A percentile compares a stretch with the other conserved stretches of the same genome.
Conservation (phyloP, 2,329 filamentous ascomycete species). For the Aspergillus viridinutans region DNA sequence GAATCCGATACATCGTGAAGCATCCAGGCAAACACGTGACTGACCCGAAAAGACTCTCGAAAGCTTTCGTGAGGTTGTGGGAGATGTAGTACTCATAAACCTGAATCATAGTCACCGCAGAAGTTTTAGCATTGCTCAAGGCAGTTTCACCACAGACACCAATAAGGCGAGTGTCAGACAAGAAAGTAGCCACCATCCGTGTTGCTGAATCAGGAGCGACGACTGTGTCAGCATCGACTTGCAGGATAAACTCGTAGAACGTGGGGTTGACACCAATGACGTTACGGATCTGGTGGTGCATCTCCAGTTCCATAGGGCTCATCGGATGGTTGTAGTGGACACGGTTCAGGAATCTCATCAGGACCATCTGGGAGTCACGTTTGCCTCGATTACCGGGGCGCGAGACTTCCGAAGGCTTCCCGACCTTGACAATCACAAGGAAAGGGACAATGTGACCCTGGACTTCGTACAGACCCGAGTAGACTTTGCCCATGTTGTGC, state of each 20-base stretch:
- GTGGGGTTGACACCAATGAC: constrained; percentile 98
- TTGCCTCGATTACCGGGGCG: constrained; percentile 93
- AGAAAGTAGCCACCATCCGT: constrained; percentile 85
- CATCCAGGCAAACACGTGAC: constrained; percentile 97
- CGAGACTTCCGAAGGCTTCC: constrained; percentile 71
- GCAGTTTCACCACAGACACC: constrained; percentile 93
- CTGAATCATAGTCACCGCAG: constrained; percentile 97
- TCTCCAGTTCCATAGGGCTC: constrained; percentile 94
- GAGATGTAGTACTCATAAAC: constrained; percentile 99
- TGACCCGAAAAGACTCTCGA: constrained; percentile 93
- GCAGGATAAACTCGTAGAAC: constrained; percentile 94
- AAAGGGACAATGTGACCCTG: constrained; percentile 98
- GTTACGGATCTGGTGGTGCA: constrained; percentile 98
- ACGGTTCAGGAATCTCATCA: constrained; percentile 99
- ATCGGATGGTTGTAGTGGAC: constrained; percentile 97
- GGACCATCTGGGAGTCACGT: constrained; percentile 96
- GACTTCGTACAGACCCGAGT: constrained; percentile 95
- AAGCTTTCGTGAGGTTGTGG: constrained; percentile 93
- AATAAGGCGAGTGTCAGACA: constrained; percentile 89
- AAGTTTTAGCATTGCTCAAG: constrained; percentile 86
- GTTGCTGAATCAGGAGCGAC: constrained; percentile 86
- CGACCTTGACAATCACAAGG: constrained; percentile 93
- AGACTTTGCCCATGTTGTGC: constrained; percentile 99
- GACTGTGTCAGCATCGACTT: constrained; percentile 96
- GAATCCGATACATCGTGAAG: constrained; percentile 98